Conservation (phyloP, 306 rosid genomes). For the Urtica urens region DNA sequence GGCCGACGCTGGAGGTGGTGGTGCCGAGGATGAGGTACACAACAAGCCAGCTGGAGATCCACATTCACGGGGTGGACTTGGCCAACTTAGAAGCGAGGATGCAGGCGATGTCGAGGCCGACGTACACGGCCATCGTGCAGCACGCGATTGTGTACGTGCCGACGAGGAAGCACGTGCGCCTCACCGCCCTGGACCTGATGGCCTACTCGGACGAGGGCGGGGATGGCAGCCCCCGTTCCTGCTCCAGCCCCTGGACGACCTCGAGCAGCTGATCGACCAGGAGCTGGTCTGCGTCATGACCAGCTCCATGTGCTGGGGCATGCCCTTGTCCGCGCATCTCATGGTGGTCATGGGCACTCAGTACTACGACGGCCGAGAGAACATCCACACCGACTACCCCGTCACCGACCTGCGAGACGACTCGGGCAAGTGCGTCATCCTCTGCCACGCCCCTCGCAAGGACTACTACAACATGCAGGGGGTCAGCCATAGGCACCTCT, state of each 20-base stretch:
- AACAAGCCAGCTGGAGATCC: slow-evolving; percentile 82
- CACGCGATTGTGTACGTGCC: slow-evolving; percentile 90
- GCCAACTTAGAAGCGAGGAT: slow-evolving; percentile 89
- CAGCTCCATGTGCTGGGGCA: slow-evolving; percentile 91
- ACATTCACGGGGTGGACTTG: slow-evolving; percentile 78
- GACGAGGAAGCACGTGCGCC: slow-evolving; percentile 69
- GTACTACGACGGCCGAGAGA: slow-evolving; percentile 81
- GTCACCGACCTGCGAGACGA: slow-evolving; percentile 80
- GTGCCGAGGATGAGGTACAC: slow-evolving; percentile 87
- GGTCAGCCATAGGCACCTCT: slow-evolving; percentile 84
- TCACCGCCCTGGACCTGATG: slow-evolving; percentile 73
- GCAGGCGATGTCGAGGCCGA: slow-evolving; percentile 93
- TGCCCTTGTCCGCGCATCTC: slow-evolving; percentile 77
- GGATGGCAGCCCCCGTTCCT: slow-evolving; percentile 51
- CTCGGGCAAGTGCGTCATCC: slow-evolving; percentile 88
- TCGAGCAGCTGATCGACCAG: slow-evolving; percentile 58
- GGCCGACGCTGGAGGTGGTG: slow-evolving; percentile 72
- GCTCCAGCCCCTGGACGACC: slow-evolving; percentile 41
- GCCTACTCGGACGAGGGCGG: slow-evolving; percentile 55
- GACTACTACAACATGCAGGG: slow-evolving; percentile 95
- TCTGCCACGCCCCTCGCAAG: slow-evolving; percentile 89
- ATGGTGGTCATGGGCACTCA: slow-evolving; percentile 98
- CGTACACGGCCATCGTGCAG: slow-evolving; percentile 75
- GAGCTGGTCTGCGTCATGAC: slow-evolving; percentile 73
- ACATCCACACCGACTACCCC: slow-evolving; percentile 83